Evolutionary conservation across 805 yeast genomes (phyloP), one percentile per base, ranked within the genome.

Genomic region (Candida coquimbonensis): DNA sequence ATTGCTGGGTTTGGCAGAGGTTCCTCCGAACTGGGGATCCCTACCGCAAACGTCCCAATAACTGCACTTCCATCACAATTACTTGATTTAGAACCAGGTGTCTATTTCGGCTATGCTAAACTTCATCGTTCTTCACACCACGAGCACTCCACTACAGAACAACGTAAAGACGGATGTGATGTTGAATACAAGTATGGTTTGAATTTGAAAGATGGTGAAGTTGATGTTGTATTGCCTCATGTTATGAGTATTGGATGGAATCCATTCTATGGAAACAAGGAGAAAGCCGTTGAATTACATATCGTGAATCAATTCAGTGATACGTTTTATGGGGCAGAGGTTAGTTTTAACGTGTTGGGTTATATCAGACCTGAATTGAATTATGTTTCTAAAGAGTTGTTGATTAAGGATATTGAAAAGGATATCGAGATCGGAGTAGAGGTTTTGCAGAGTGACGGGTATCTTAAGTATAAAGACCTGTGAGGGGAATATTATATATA

Each of bases 221-320:
- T 73, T 3, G 71, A 72, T 42, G 65, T 66, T 17, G 73, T 72
- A 2, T 68, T 80, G 25, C 97, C 97, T 0, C 88, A 89, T 82
- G 99, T 93, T 9, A 83, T 91, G 87, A 87, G 96, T 9, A 74
- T 93, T 17, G 99, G 99, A 1, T 87, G 89, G 86, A 93, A 93
- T 60, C 98, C 99, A 35, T 91, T 83, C 61, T 93, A 80, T 67
- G 76, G 81, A 25, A 90, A 93, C 64, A 72, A 77, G 42, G 75
- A 76, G 54, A 87, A 87, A 65, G 81, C 96, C 0, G 95, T 93
- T 4, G 95, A 93, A 57, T 70, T 93, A 21, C 96, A 93, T 63
- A 75, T 93, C 6, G 72, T 93, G 45, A 95, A 88, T 65, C 66
- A 81, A 38, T 93, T 89, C 57, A 51, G 59, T 0, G 57, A 68